A percentile compares a stretch with the other conserved stretches of the same genome.
phyloP scores from a whole-genome alignment of 164 flowering plant species.

The Annona cherimola region DNA sequence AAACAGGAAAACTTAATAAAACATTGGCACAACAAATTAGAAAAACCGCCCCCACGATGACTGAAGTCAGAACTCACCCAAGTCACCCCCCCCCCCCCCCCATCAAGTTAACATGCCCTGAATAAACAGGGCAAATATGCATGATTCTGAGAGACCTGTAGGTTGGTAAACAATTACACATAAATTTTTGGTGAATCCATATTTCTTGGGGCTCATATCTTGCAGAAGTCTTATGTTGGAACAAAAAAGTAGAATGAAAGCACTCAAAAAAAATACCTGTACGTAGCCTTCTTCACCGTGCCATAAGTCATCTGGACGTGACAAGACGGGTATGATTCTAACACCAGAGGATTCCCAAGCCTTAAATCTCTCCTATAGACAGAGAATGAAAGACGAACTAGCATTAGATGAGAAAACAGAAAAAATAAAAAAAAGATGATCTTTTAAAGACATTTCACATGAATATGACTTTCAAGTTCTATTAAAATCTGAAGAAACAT shows the following conservation, averaged over 20 bases:
- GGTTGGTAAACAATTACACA: too few species aligned
- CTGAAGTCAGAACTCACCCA: too few species aligned
- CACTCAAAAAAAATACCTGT: constrained; percentile 43
- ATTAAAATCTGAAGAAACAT: background rate
- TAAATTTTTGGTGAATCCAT: too few species aligned
- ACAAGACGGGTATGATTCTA: constrained; percentile 74
- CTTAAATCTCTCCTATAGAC: constrained; percentile 70
- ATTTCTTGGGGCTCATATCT: too few species aligned
- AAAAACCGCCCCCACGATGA: too few species aligned
- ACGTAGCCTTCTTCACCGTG: constrained; percentile 84
- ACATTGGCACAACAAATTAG: too few species aligned
- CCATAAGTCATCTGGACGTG: constrained; percentile 76
- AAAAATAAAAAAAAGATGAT: background rate
- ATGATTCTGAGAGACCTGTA: too few species aligned
- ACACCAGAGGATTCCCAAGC: constrained; percentile 88
- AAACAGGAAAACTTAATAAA: too few species aligned
- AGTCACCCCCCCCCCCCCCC: too few species aligned
- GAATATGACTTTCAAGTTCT: background rate
- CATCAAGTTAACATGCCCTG: too few species aligned
- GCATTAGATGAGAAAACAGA: background rate
- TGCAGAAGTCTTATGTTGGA: background rate
- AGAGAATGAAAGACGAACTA: constrained; percentile 2
- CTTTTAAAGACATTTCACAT: background rate
- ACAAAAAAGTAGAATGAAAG: background rate
- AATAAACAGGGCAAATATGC: too few species aligned